Evolutionary conservation across 2,329 filamentous ascomycete species (phyloP), one percentile per base, ranked within the genome.

Genomic region (Lojkania enalia): DNA sequence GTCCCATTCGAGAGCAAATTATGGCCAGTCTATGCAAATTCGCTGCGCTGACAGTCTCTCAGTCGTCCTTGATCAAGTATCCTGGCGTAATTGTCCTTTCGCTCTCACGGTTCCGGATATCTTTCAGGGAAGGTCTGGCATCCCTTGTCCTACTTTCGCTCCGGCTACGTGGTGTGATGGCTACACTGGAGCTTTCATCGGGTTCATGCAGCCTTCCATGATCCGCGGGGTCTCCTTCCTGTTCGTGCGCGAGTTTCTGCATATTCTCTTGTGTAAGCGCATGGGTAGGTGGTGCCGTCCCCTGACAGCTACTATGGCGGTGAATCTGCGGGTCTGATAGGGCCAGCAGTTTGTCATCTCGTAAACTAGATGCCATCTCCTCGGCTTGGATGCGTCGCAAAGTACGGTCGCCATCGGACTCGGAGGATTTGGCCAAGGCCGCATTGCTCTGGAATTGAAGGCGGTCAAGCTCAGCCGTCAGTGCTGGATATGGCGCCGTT

Each of bases 291-390:
- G 39, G 46, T 11, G 55, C 45, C 5, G 25, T 33, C 39, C 52
- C 56, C 32, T 63, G 54, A 32, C 54, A 46, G 14, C 40, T 56
- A 25, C 52, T 44, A 36, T 58, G 57, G 29, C 49, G 56, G 39
- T 62, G 50, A 23, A 58, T 44, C 33, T 62, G 52, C 13, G 71
- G 68, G 15, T 73, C 72, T 23, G 71, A 74, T 15, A 73, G 68
- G n/a, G 71, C 72, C 13, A 82, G 68, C 14, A 83, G 61, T 54
- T 80, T 81, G 46, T 80, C 76, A 54, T 83, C 77, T 13, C 79
- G 70, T 3, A 82, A 61, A 37, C 70, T 65, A 19, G 74, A 76
- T 2, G 80, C 79, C 60, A 78, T 77, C 53, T 82, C 80, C 60
- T 81, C 78, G 5, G 77, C 74, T 13, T 74, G 65, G 36, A 75